Conservation (phyloP, 345 rosid species). For the Citrus cavaleriei region DNA sequence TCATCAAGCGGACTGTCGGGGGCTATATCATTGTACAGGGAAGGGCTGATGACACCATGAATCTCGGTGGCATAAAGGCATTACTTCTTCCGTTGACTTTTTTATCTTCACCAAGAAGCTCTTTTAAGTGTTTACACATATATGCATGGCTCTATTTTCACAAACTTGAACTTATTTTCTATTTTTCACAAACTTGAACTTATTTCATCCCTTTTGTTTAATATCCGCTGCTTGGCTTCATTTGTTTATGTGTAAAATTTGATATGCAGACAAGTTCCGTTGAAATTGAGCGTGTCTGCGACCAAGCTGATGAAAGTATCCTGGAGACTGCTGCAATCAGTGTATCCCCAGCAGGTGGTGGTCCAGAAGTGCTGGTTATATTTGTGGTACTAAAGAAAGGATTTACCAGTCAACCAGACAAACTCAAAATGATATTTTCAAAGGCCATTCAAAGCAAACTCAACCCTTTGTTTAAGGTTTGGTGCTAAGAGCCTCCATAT, state of each 20-base stretch:
- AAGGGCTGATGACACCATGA: slow-evolving; percentile 97
- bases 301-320: slow-evolving; percentile 65
- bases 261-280: slow-evolving; percentile 74
- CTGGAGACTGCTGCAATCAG: slow-evolving; percentile 79
- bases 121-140: background rate
- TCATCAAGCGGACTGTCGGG: slow-evolving; percentile 64
- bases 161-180: background rate
- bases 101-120: background rate
- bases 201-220: background rate
- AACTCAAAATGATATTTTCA: slow-evolving; percentile 53
- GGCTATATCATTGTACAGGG: slow-evolving; percentile 75
- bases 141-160: background rate
- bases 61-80: slow-evolving; percentile 97
- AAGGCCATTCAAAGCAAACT: slow-evolving; percentile 65
- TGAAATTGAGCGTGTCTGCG: slow-evolving; percentile 82
- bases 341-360: slow-evolving; percentile 52
- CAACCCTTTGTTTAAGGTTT: slow-evolving; percentile 88
- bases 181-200: background rate
- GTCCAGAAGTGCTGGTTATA: slow-evolving; percentile 67
- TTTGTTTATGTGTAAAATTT: background rate
- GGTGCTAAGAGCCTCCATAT: background rate
- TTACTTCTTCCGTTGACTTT: background rate
- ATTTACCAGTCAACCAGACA: slow-evolving; percentile 27
- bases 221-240: background rate
- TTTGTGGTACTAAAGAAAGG: slow-evolving; percentile 68